Evolutionary conservation across 768 basidiomycete species (phyloP).

Genomic region (Pisolithus sp.): DNA sequence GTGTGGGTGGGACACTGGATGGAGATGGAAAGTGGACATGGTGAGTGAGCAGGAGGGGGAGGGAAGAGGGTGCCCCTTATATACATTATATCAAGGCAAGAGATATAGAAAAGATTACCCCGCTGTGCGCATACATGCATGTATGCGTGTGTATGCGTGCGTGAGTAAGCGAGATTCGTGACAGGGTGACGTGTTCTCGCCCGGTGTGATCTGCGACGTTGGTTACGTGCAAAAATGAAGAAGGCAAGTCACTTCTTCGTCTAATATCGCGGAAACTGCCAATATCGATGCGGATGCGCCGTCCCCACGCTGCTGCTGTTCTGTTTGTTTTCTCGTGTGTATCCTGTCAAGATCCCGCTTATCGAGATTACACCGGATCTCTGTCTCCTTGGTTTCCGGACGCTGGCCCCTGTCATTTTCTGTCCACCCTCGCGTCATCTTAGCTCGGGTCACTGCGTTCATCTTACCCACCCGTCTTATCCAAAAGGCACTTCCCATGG

Average conservation of each 20-base stretch:
- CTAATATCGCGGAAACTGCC: no score
- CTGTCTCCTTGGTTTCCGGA: constrained; percentile 7
- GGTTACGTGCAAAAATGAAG: background rate
- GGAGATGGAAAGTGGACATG: constrained; percentile 45
- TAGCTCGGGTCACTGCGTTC: constrained; percentile 10
- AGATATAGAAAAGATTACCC: no score
- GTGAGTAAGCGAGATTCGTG: background rate
- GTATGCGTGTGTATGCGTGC: no score
- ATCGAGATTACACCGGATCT: constrained; percentile 15
- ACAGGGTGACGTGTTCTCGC: background rate
- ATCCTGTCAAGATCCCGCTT: constrained; percentile 7
- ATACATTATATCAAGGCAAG: background rate
- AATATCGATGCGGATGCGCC: no score
- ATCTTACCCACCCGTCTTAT: no score
- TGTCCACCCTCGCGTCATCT: background rate
- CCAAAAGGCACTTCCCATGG: background rate
- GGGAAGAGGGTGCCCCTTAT: background rate
- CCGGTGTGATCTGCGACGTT: background rate
- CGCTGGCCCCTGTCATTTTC: background rate
- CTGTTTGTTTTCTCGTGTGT: no score
- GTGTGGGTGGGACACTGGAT: constrained; percentile 41
- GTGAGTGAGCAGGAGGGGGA: constrained; percentile 1
- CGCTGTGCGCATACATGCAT: no score
- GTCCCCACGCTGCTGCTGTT: no score
- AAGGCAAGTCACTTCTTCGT: background rate